Percentiles rank a stretch among this genome's conserved stretches.
These are phyloP conservation scores for Plasmodium yoelii DNA, from an alignment of 169 alveolate species.

Conservation along the genomic window DNA sequence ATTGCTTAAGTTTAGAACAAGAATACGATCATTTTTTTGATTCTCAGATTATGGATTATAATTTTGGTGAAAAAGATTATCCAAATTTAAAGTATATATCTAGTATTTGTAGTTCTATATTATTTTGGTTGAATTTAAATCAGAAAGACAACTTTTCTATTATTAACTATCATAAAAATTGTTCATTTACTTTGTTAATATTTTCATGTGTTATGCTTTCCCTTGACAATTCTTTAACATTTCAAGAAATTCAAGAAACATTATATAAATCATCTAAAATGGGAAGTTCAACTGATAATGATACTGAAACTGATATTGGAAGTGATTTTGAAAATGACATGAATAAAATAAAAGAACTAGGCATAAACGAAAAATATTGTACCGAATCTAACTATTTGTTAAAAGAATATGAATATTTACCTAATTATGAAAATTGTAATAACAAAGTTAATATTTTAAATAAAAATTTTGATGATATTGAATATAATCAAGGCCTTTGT, in stretches of 20 bases:
- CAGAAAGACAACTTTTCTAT: conserved; percentile 79
- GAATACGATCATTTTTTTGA: conserved; percentile 81
- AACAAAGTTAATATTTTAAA: not conserved
- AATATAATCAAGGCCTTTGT: not conserved
- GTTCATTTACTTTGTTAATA: conserved; percentile 71
- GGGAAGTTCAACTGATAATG: not conserved
- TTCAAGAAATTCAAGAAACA: conserved; percentile 69
- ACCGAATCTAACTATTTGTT: not conserved
- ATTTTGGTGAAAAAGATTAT: conserved; percentile 80
- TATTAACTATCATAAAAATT: conserved; percentile 80
- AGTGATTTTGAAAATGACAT: conserved; percentile 18
- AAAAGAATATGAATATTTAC: not conserved
- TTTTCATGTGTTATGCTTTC: conserved; percentile 70
- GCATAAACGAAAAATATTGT: not conserved
- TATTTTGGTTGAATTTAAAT: conserved; percentile 85
- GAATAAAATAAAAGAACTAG: not conserved
- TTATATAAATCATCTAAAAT: conserved; percentile 73
- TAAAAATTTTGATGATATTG: not conserved
- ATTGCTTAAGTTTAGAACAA: conserved; percentile 71
- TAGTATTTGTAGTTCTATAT: conserved; percentile 76
- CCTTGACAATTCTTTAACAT: conserved; percentile 58
- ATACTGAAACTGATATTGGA: conserved; percentile 11
- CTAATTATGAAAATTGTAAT: not conserved
- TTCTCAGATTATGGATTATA: conserved; percentile 80
- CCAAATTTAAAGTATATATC: conserved; percentile 83